Evolutionary conservation across 2,329 filamentous ascomycete species (phyloP).

Genomic region (Colletotrichum cuscutae): DNA sequence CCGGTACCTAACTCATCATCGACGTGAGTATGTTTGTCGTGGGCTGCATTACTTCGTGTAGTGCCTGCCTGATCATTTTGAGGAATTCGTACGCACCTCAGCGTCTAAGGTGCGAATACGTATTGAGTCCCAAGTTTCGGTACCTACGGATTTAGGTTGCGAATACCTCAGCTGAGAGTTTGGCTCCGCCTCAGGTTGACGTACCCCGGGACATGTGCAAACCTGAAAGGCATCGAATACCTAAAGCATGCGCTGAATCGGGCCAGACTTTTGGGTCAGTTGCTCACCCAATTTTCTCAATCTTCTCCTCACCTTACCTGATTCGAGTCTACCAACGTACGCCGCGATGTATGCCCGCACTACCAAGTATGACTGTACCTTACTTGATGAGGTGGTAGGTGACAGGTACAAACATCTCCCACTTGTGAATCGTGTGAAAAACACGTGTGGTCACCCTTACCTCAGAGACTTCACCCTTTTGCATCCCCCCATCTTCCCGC

Average conservation of each 20-base stretch:
- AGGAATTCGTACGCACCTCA: neutral
- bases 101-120: neutral
- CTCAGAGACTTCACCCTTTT: neutral
- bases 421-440: neutral
- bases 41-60: neutral
- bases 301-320: neutral
- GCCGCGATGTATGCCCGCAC: too few relatives aligned
- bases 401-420: too few relatives aligned
- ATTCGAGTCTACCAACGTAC: neutral
- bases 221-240: neutral
- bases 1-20: neutral
- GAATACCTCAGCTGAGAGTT: slow-evolving; percentile 19
- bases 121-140: too few relatives aligned
- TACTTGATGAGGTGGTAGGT: too few relatives aligned
- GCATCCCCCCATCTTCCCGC: neutral
- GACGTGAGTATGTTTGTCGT: neutral
- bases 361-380: too few relatives aligned
- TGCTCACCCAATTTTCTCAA: neutral
- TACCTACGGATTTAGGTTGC: neutral
- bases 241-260: slow-evolving; percentile 7
- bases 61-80: neutral
- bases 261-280: neutral
- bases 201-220: slow-evolving; percentile 4
- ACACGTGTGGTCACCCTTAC: neutral
- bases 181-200: slow-evolving; percentile 16